Base-by-base conservation (phyloP, 2,329 filamentous ascomycete genomes). In the Microdochium nivale region DNA sequence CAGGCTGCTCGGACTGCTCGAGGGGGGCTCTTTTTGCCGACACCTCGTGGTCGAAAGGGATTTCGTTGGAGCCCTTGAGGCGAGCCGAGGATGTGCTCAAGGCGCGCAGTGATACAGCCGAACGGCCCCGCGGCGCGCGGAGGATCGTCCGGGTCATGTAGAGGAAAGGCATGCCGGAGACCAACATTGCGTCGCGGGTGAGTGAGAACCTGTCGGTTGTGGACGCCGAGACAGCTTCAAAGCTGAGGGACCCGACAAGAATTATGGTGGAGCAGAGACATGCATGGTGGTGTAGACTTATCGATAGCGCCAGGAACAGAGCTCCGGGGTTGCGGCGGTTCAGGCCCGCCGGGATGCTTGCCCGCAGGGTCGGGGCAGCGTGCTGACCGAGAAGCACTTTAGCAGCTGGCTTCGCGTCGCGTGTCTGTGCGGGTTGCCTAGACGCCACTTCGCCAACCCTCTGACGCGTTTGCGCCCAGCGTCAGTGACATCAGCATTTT, bases 91-190 rank as follows among this genome's bases (percentile, higher is more conserved):
- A 23, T 5, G 40, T 44, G 21, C 21, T 21, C 3, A 44, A 19
- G 9, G 40, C 19, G 19, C 40, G 40, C 16, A 44, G n/a, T 10
- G 40, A 13, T 10, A 19, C 19, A 11, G 40, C 21, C 3, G 53
- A 60, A 54, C 58, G 59, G 35, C 14, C 24, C 13, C n/a, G 24
- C 19, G 58, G 60, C 30, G 68, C 62, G 57, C 68, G 66, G 53
- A 72, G 68, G 30, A 86, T 75, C 0, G 86, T 88, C 53, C 77
- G 72, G 4, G 87, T 90, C 57, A 87, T 84, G 62, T 89, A 90
- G 7, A 90, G 74, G 52, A 90, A 90, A 0, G 85, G 83, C 3
- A 83, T 68, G 14, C 82, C 66, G 7, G 79, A 76, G 2, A 72
- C 68, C 14, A 72, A 65, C 72, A 80, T 80, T 23, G 53, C 62